These are phyloP conservation scores for Ophiostoma populinum DNA, from an alignment of 2,329 filamentous ascomycete species.

Conservation along the genomic window DNA sequence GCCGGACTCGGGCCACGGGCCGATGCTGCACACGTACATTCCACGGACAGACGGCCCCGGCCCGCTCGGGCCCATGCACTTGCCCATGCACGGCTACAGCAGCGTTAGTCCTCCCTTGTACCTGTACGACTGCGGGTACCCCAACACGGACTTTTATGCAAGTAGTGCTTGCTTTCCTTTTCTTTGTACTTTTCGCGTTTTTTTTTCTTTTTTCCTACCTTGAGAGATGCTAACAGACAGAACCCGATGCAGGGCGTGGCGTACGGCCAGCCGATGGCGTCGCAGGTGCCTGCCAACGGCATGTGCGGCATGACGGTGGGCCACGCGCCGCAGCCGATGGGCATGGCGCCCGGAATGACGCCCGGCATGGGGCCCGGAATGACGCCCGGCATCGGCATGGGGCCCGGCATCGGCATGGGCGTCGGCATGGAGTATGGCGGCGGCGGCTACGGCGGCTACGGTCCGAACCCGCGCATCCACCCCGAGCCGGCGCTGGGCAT, in stretches of 20 bases:
- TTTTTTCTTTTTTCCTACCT: not conserved
- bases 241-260: too few species aligned
- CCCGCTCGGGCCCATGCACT: slow-evolving; percentile 6
- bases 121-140: too few species aligned
- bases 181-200: not conserved
- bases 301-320: too few species aligned
- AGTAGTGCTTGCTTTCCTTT: slow-evolving; percentile 1
- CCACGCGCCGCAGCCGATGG: too few species aligned
- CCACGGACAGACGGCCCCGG: slow-evolving; percentile 29
- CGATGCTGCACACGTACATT: slow-evolving; percentile 36
- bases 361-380: slow-evolving; percentile 20
- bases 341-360: too few species aligned
- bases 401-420: slow-evolving; percentile 3
- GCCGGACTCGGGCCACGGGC: slow-evolving; percentile 38
- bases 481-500: slow-evolving; percentile 31
- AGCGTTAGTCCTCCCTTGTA: slow-evolving; percentile 8
- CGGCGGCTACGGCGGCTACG: slow-evolving; percentile 2
- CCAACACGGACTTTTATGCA: slow-evolving; percentile 7
- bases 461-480: slow-evolving; percentile 12
- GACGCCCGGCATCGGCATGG: slow-evolving; percentile 8
- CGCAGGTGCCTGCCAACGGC: slow-evolving; percentile 6
- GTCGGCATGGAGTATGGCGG: slow-evolving; percentile 20
- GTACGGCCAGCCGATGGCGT: slow-evolving; percentile 7
- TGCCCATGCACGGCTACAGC: slow-evolving; percentile 6
- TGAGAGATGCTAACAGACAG: too few species aligned